Base-by-base conservation (phyloP, 495 filamentous ascomycete species). In the Hypoxylon intermedium region DNA sequence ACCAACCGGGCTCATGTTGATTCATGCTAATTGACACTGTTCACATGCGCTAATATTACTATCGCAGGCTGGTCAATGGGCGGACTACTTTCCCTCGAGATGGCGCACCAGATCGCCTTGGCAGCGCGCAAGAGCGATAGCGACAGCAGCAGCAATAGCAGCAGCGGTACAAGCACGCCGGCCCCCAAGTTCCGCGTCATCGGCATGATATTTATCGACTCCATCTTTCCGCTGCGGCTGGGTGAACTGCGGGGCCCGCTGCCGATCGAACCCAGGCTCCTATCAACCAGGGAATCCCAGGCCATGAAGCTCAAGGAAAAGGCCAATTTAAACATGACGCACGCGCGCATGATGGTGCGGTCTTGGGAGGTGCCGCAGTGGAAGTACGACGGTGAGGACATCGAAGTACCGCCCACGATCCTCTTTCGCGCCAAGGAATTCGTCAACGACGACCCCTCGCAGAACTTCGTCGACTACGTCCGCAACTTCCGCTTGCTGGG, bases 181-280 rank as follows among this genome's bases (percentile, higher is more conserved):
- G 31, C 24, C 11, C 61, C 65, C 31, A 55, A 50, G 0, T 38
- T 77, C 11, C 58, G 50, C 0, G 50, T 81, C 1, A 0, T 75
- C 0, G 79, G 79, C 3, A 74, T 81, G 23, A 38, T 81, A 44
- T 74, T 79, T 65, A 65, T 81, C n/a, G 79, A 81, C 47, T 73
- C 65, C 26, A 53, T 79, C 9, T 78, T 67, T 41, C 72, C 77
- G 6, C 21, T 21, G 6, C n/a, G 16, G 3, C 33, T 70, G 5
- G 19, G n/a, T 15, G 56, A 57, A n/a, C 12, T 64, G 1, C 33
- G 15, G 0, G 44, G 60, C 3, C 56, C 65, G 34, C 43, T 55
- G 5, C 33, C 13, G 0, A n/a, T 11, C 2, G 43, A 59, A 9
- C 56, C 73, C 9, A 54, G 67, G 3, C 34, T 63, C 42, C 68